Conservation (phyloP, 306 rosid genomes). For the Coriaria nepalensis region DNA sequence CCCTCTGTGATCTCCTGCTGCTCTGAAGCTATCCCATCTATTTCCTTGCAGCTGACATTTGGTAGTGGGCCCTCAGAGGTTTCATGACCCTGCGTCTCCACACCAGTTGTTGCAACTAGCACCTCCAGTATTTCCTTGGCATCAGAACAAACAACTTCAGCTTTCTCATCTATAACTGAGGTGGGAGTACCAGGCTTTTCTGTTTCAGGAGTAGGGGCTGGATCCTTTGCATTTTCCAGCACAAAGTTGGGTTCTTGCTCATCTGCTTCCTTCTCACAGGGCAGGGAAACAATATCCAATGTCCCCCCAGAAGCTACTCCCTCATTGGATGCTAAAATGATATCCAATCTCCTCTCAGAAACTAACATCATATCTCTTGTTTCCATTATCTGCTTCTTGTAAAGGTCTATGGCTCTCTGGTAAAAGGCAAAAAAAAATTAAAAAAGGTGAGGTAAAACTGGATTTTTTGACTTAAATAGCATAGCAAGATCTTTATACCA, state of each 20-base stretch:
- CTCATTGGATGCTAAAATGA: conserved; percentile 26
- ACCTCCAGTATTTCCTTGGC: conserved; percentile 31
- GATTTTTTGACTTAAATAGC: too few relatives aligned
- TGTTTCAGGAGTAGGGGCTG: conserved; percentile 22
- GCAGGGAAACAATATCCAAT: conserved; percentile 26
- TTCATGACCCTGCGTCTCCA: conserved; percentile 31
- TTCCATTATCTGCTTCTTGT: conserved; percentile 63
- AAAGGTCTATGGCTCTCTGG: conserved; percentile 75
- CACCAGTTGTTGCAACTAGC: conserved; percentile 19
- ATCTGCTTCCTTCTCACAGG: conserved; percentile 28
- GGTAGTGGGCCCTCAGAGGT: conserved; percentile 30
- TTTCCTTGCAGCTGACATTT: conserved; percentile 16
- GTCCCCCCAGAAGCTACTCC: conserved; percentile 21
- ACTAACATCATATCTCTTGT: conserved; percentile 16
- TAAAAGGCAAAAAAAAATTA: conserved; percentile 13
- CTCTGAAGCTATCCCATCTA: conserved; percentile 24
- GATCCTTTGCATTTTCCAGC: conserved; percentile 26
- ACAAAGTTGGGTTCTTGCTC: conserved; percentile 21
- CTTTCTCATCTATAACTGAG: conserved; percentile 20
- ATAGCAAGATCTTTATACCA: too few relatives aligned
- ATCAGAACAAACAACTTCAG: conserved; percentile 13
- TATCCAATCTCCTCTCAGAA: conserved; percentile 29
- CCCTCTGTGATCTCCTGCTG: conserved; percentile 22
- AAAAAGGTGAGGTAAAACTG: too few relatives aligned
- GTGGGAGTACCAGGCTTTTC: conserved; percentile 21